Percentiles rank a stretch among this genome's conserved stretches.
phyloP scores from a whole-genome alignment of 495 filamentous ascomycete genomes.

The Glonium stellatum region DNA sequence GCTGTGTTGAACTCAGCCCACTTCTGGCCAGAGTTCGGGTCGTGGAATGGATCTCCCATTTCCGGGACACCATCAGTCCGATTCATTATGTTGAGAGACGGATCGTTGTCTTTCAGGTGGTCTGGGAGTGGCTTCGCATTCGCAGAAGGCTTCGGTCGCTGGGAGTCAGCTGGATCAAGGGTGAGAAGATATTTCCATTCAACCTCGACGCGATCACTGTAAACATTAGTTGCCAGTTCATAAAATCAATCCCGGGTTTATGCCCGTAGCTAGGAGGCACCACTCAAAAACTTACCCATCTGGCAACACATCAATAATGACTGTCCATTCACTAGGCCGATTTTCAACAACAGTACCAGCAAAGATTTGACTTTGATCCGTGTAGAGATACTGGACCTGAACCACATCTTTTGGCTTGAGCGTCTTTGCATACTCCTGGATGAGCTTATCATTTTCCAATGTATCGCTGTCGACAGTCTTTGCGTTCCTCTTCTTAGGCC shows the following conservation, averaged over 20 bases:
- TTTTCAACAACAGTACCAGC: constrained; percentile 87
- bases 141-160: constrained; percentile 55
- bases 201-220: constrained; percentile 59
- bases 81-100: constrained; percentile 30
- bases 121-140: constrained; percentile 55
- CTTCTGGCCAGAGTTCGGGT: constrained; percentile 49
- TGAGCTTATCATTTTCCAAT: constrained; percentile 63
- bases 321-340: constrained; percentile 60
- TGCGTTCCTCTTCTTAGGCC: constrained; percentile 79
- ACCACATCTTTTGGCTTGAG: constrained; percentile 70
- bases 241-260: neutral
- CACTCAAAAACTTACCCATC: constrained; percentile 59
- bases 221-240: constrained; percentile 30
- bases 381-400: constrained; percentile 78
- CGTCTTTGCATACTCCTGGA: constrained; percentile 59
- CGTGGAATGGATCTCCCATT: constrained; percentile 53
- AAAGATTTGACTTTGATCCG: constrained; percentile 61
- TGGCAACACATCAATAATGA: constrained; percentile 80
- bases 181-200: constrained; percentile 72
- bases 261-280: neutral
- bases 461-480: constrained; percentile 57
- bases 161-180: constrained; percentile 57
- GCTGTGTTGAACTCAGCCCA: constrained; percentile 78
- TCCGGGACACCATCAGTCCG: constrained; percentile 47
- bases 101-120: constrained; percentile 41